These are phyloP conservation scores for Fusarium vanettenii DNA, from an alignment of 2,329 filamentous ascomycete species.

Conservation along the genomic window DNA sequence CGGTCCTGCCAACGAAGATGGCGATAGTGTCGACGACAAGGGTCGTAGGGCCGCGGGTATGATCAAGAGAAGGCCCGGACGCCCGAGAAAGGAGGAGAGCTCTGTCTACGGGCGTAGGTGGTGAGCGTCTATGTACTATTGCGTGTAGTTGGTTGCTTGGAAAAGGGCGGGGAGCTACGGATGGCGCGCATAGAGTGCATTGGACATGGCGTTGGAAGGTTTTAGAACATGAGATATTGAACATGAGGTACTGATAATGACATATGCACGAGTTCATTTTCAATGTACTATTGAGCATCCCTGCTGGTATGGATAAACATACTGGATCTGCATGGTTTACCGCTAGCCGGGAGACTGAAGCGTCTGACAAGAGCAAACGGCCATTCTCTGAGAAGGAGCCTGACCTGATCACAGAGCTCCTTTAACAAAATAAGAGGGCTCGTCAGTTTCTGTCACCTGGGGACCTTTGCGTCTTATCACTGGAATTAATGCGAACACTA, in stretches of 20 bases:
- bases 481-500: too few relatives aligned
- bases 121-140: conserved; percentile 1
- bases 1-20: conserved; percentile 24
- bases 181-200: neutral
- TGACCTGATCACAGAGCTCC: neutral
- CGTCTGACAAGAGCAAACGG: neutral
- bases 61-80: conserved; percentile 42
- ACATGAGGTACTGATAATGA: neutral
- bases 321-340: neutral
- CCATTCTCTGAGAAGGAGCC: neutral
- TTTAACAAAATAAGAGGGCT: neutral
- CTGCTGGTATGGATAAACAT: neutral
- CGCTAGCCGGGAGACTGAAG: neutral
- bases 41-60: conserved; percentile 38
- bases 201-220: neutral
- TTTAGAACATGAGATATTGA: neutral
- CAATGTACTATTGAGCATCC: neutral
- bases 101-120: conserved; percentile 33
- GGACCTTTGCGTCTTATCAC: neutral
- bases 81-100: conserved; percentile 35
- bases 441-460: neutral
- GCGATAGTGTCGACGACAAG: conserved; percentile 25
- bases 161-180: neutral
- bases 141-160: neutral
- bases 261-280: neutral